Percentiles rank a stretch among this genome's conserved stretches.
phyloP scores from a whole-genome alignment of 345 rosid species.

The Syzygium grande region DNA sequence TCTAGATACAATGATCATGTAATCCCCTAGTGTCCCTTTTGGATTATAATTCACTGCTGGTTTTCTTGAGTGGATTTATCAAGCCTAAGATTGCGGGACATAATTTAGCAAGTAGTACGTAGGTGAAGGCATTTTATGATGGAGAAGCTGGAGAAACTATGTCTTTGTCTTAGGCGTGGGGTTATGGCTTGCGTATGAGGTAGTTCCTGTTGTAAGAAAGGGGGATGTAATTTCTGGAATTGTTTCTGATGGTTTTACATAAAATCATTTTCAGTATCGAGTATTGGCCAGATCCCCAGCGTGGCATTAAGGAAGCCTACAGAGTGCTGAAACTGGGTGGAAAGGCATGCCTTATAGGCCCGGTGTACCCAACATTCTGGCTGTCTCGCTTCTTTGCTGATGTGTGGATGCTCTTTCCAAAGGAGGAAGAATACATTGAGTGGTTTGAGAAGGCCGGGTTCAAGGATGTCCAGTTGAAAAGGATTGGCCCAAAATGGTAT shows the following conservation, averaged over 20 bases:
- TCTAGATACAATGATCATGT: not conserved
- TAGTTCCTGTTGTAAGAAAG: not conserved
- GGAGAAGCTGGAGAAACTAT: not conserved
- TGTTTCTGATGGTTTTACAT: not conserved
- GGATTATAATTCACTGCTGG: not conserved
- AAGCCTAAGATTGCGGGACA: not conserved
- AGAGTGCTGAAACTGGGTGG: slow-evolving; percentile 91
- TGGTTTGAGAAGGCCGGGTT: slow-evolving; percentile 96
- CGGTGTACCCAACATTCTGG: slow-evolving; percentile 96
- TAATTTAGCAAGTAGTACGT: not conserved
- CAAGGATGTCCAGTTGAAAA: slow-evolving; percentile 78
- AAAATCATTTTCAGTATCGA: slow-evolving; percentile 54
- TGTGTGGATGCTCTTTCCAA: slow-evolving; percentile 99
- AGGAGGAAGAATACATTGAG: slow-evolving; percentile 97
- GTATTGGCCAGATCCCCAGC: slow-evolving; percentile 99
- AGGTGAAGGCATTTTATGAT: not conserved
- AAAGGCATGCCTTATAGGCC: slow-evolving; percentile 90
- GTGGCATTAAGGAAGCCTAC: slow-evolving; percentile 96
- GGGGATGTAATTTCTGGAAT: not conserved
- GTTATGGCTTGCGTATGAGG: not conserved
- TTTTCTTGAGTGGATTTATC: not conserved
- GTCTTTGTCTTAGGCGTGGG: not conserved
- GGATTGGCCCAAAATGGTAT: slow-evolving; percentile 99
- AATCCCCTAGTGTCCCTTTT: not conserved
- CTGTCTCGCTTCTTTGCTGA: slow-evolving; percentile 96